These are phyloP conservation scores for Neurospora sp. DNA, from an alignment of 495 filamentous ascomycete species.

Conservation along the genomic window DNA sequence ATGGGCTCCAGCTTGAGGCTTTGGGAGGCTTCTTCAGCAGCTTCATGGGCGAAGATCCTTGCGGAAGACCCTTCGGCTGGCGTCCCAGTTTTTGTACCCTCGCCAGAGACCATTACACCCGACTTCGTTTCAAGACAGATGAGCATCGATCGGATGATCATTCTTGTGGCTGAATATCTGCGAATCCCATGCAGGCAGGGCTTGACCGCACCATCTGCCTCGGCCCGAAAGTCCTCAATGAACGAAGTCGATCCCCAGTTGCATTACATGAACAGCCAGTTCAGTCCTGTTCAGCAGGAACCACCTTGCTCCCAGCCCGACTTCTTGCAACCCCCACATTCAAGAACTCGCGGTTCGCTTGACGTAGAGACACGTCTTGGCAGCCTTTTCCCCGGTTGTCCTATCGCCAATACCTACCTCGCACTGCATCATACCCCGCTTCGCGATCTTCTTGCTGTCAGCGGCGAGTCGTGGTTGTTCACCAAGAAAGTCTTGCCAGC, in stretches of 20 bases:
- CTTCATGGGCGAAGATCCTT: conserved; percentile 24
- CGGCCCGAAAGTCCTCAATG: conserved; percentile 14
- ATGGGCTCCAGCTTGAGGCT: conserved; percentile 24
- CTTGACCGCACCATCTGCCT: conserved; percentile 4
- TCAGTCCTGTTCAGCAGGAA: conserved; percentile 6
- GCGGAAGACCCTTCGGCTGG: conserved; percentile 16
- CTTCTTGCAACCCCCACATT: conserved; percentile 1
- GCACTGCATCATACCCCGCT: conserved; percentile 40
- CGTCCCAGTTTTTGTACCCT: conserved; percentile 13
- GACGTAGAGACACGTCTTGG: conserved; percentile 25
- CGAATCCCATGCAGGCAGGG: conserved; percentile 26
- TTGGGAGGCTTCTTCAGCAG: conserved; percentile 30
- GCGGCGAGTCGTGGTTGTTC: conserved; percentile 40
- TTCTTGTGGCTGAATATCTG: conserved; percentile 27
- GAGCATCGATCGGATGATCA: conserved; percentile 25
- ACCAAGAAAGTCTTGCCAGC: conserved; percentile 30
- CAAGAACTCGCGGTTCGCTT: conserved; percentile 1
- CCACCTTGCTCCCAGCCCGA: not conserved
- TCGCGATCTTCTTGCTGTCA: conserved; percentile 36
- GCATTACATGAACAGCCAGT: conserved; percentile 10
- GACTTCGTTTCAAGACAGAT: conserved; percentile 17
- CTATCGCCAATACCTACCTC: conserved; percentile 35
- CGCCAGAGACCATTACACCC: conserved; percentile 22
- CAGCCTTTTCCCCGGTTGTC: conserved; percentile 26
- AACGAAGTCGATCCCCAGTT: conserved; percentile 21